phyloP scores from a whole-genome alignment of 2,329 filamentous ascomycete genomes.

The Trichoderma asperellum region DNA sequence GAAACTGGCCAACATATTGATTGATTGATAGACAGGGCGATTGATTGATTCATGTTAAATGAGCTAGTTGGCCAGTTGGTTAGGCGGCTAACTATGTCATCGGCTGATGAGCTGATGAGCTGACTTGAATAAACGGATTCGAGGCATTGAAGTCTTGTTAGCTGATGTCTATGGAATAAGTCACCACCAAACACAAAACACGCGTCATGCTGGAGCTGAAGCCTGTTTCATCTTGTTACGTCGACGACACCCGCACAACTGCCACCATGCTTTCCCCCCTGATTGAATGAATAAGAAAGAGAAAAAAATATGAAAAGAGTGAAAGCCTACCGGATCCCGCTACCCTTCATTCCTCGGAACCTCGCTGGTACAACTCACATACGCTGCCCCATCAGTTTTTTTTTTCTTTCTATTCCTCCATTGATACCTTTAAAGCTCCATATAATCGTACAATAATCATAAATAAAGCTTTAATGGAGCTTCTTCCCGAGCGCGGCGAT shows the following conservation, averaged over 20 bases:
- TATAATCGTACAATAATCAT: neutral
- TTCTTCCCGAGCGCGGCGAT: neutral
- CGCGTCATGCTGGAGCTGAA: neutral
- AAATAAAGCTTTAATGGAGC: neutral
- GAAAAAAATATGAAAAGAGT: neutral
- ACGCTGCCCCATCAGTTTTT: neutral
- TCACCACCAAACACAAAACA: neutral
- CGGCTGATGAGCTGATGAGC: neutral
- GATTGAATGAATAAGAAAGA: neutral
- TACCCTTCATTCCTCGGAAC: neutral
- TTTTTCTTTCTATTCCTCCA: neutral
- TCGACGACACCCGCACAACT: neutral
- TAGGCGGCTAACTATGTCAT: neutral
- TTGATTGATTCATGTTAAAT: neutral
- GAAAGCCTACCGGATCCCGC: neutral
- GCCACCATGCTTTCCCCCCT: neutral
- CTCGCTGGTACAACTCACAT: neutral
- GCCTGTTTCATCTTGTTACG: neutral
- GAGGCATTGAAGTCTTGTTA: neutral
- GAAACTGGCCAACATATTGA: neutral
- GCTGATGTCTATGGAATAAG: neutral
- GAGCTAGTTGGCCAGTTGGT: neutral
- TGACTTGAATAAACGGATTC: neutral
- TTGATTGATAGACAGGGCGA: neutral
- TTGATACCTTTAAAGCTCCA: neutral